These are phyloP conservation scores for Daldinia childiae DNA, from an alignment of 495 filamentous ascomycete genomes.

Conservation along the genomic window DNA sequence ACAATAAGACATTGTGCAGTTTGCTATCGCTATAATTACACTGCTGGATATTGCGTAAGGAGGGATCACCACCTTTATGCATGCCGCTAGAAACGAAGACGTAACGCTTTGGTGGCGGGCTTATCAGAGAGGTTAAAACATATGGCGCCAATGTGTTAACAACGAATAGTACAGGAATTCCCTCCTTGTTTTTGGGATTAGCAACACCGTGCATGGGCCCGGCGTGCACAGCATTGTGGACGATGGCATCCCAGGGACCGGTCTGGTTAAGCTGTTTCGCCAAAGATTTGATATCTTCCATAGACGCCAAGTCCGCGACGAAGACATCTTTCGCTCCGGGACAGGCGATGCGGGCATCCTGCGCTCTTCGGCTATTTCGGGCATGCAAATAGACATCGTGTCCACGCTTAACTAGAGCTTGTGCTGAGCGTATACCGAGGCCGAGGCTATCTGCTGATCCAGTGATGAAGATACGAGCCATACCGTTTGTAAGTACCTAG, in stretches of 20 bases:
- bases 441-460: slow-evolving; percentile 61
- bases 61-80: slow-evolving; percentile 59
- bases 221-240: slow-evolving; percentile 67
- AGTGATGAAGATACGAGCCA: slow-evolving; percentile 68
- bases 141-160: slow-evolving; percentile 69
- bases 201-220: slow-evolving; percentile 53
- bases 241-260: slow-evolving; percentile 63
- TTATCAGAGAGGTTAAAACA: slow-evolving; percentile 62
- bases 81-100: slow-evolving; percentile 63
- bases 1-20: slow-evolving; percentile 63
- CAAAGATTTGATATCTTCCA: slow-evolving; percentile 63
- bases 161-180: slow-evolving; percentile 62
- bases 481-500: slow-evolving; percentile 23
- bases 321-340: slow-evolving; percentile 61
- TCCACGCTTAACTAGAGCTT: slow-evolving; percentile 59
- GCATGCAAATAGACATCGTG: slow-evolving; percentile 68
- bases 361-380: slow-evolving; percentile 60
- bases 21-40: slow-evolving; percentile 62
- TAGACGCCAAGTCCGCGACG: slow-evolving; percentile 60
- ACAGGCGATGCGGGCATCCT: slow-evolving; percentile 54
- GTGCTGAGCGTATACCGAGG: slow-evolving; percentile 52
- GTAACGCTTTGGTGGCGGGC: slow-evolving; percentile 58
- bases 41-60: slow-evolving; percentile 41
- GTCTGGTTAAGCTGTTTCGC: slow-evolving; percentile 60
- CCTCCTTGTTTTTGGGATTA: slow-evolving; percentile 52